Evolutionary conservation across 768 basidiomycete species (phyloP).

Genomic region (Phanerochaete sordida): DNA sequence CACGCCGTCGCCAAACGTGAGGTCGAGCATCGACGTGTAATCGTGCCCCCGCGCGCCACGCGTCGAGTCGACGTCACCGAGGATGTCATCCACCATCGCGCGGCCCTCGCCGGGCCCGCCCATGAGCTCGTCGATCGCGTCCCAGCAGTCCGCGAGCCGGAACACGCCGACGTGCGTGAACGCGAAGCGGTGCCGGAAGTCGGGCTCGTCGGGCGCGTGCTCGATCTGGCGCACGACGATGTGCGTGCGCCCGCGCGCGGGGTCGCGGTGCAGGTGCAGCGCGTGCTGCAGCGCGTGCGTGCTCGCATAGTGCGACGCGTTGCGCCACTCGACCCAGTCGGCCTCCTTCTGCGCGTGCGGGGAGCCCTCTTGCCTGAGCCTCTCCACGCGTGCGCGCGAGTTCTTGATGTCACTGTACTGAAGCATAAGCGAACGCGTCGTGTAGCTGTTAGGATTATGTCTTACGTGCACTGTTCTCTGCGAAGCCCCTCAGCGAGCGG

Average conservation of each 20-base stretch:
- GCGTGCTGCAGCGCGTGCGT: slow-evolving; percentile 16
- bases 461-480: background rate
- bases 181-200: slow-evolving; percentile 20
- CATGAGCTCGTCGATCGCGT: slow-evolving; percentile 22
- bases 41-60: background rate
- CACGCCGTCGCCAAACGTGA: slow-evolving; percentile 12
- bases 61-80: slow-evolving; percentile 8
- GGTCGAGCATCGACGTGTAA: slow-evolving; percentile 6
- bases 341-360: slow-evolving; percentile 13
- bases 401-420: slow-evolving; percentile 9
- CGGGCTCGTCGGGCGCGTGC: slow-evolving; percentile 16
- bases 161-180: slow-evolving; percentile 21
- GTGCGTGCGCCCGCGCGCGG: slow-evolving; percentile 24
- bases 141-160: slow-evolving; percentile 19
- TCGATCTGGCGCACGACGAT: slow-evolving; percentile 23
- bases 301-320: slow-evolving; percentile 13
- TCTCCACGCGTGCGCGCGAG: slow-evolving; percentile 6
- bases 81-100: slow-evolving; percentile 17
- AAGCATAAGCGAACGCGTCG: background rate
- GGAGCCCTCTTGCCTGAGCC: slow-evolving; percentile 12
- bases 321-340: slow-evolving; percentile 24
- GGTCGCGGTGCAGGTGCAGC: slow-evolving; percentile 23
- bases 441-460: background rate
- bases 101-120: slow-evolving; percentile 20
- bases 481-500: background rate